These are phyloP conservation scores for Monosporascus cannonballus DNA, from an alignment of 2,329 filamentous ascomycete genomes.

Conservation along the genomic window DNA sequence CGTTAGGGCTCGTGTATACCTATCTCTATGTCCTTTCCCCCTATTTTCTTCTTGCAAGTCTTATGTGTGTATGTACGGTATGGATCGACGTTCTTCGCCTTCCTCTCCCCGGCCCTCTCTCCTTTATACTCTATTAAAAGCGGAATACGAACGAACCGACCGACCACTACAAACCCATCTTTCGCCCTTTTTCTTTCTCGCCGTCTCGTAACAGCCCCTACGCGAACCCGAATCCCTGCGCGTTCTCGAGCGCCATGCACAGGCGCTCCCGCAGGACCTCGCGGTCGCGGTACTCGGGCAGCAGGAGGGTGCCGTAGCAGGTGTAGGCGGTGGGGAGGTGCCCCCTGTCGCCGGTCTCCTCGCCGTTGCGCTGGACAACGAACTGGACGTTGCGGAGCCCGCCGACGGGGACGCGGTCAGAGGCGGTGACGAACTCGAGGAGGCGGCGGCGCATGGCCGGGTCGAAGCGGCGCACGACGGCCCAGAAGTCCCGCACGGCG, in stretches of 20 bases:
- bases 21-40: no score
- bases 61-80: no score
- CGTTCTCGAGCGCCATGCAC: constrained; percentile 80
- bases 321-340: constrained; percentile 82
- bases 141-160: no score
- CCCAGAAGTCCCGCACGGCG: constrained; percentile 78
- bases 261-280: constrained; percentile 69
- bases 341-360: constrained; percentile 46
- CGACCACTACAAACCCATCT: no score
- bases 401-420: constrained; percentile 81
- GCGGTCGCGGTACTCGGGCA: constrained; percentile 74
- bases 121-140: no score
- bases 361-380: constrained; percentile 71
- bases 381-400: constrained; percentile 80
- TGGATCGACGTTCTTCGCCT: no score
- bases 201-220: constrained; percentile 27
- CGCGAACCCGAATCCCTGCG: constrained; percentile 82
- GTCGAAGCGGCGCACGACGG: constrained; percentile 62
- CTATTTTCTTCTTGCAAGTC: no score
- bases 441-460: constrained; percentile 67
- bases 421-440: constrained; percentile 92
- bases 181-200: not conserved
- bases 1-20: no score
- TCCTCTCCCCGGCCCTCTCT: no score
- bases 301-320: constrained; percentile 81